Percentiles rank a stretch among this genome's conserved stretches.
Evolutionary conservation across 345 rosid species (phyloP).

Genomic region (Euphorbia lathyris): DNA sequence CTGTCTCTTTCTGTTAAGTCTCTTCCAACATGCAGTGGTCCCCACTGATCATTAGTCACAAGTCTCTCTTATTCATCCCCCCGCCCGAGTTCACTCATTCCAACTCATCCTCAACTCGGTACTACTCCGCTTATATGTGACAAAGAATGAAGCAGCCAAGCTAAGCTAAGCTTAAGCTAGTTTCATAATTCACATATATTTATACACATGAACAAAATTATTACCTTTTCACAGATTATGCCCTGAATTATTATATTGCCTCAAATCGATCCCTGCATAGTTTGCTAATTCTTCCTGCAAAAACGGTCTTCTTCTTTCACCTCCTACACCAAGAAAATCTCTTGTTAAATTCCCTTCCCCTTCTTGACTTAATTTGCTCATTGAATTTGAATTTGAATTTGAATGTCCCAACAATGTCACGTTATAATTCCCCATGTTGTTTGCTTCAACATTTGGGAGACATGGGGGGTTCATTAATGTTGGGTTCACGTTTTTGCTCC

Average conservation of each 20-base stretch:
- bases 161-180: not conserved
- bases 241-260: slow-evolving; percentile 21
- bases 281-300: slow-evolving; percentile 41
- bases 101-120: not conserved
- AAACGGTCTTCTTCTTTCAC: slow-evolving; percentile 30
- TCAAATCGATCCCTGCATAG: slow-evolving; percentile 27
- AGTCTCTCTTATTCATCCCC: not conserved
- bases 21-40: slow-evolving; percentile 14
- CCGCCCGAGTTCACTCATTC: slow-evolving; percentile 15
- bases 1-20: slow-evolving; percentile 25
- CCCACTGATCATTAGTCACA: slow-evolving; percentile 10
- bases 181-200: not conserved
- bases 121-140: not conserved
- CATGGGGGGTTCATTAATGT: slow-evolving; percentile 25
- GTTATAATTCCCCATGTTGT: slow-evolving; percentile 19
- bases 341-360: slow-evolving; percentile 43
- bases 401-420: not conserved
- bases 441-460: slow-evolving; percentile 5
- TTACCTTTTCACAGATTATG: not conserved
- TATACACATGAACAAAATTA: not conserved
- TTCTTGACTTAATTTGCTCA: not conserved
- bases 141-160: not conserved
- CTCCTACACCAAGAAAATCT: slow-evolving; percentile 71
- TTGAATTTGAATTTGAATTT: slow-evolving; percentile 10
- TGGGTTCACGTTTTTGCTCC: slow-evolving; percentile 39